These are phyloP conservation scores for Lentinula raphanica DNA, from an alignment of 768 basidiomycete species.

Conservation along the genomic window DNA sequence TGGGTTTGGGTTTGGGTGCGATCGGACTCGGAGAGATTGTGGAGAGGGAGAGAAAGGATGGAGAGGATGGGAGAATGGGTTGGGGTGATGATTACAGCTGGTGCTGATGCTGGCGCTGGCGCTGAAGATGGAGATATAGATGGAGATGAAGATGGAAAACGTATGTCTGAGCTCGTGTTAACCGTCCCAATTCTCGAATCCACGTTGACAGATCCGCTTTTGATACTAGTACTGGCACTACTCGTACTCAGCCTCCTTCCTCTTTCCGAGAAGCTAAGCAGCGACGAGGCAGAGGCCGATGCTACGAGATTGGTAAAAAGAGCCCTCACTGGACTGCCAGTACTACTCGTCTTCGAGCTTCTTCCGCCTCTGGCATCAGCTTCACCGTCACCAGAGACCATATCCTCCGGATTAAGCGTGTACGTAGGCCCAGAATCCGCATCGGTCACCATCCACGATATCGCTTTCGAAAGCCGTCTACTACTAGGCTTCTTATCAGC, in stretches of 20 bases:
- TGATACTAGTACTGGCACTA: not conserved
- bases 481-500: not conserved
- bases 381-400: not conserved
- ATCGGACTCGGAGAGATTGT: too few species aligned
- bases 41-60: not conserved
- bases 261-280: not conserved
- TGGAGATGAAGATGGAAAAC: not conserved
- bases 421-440: not conserved
- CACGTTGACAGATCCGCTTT: not conserved
- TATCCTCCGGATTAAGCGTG: not conserved
- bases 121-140: too few species aligned
- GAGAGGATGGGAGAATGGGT: not conserved
- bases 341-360: not conserved
- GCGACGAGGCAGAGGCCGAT: not conserved
- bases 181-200: not conserved
- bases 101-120: too few species aligned
- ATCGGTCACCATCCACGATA: not conserved
- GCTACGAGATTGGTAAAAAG: not conserved
- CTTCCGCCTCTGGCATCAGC: not conserved
- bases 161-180: not conserved
- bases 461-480: not conserved
- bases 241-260: not conserved
- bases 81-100: not conserved
- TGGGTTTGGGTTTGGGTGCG: too few species aligned
- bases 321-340: not conserved